Evolutionary conservation across 257 asterid species (phyloP), one percentile per base, ranked within the genome.

Genomic region (Solanum stenotomum): DNA sequence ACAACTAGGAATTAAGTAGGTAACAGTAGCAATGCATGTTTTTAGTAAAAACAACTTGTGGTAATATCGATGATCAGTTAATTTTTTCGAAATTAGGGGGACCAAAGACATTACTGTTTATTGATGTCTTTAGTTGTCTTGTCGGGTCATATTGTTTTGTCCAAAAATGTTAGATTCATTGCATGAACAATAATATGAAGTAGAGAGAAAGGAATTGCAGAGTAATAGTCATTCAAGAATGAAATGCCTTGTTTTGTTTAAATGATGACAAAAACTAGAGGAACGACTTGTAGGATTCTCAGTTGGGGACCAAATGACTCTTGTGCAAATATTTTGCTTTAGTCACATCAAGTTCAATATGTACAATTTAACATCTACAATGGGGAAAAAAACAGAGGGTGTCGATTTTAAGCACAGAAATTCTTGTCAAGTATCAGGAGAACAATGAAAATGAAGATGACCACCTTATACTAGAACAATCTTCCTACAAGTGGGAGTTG

Each of bases 91-190:
- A 87, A 71, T 85, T 40, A 49, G 18, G 93, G 93, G 95, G 96
- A 90, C 93, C 95, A 89, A 90, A 91, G 91, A 95, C 95, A 75
- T 81, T 84, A 91, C 88, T 89, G 77, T 70, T 79, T 85, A 74
- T 68, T 86, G 94, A 84, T 88, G 90, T 93, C 86, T 90, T 91
- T 90, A 44, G 52, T 78, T 27, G 89, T 91, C 91, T 78, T 27
- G 89, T 92, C 91, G 88, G 87, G 23, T 35, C 59, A 84, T 20
- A 65, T 89, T 68, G 79, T 91, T 91, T 68, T 84, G 87, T 87
- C 90, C 78, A 83, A 72, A 82, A 81, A 67, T 85, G 88, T 72
- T 75, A 87, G 77, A 46, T 23, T 7, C 79, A 33, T 35, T 86
- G 85, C 59, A 27, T 67, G 56, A 71, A 11, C 12, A 75, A 78